Evolutionary conservation across 805 yeast species (phyloP).

Genomic region (Yarrowia sp.): DNA sequence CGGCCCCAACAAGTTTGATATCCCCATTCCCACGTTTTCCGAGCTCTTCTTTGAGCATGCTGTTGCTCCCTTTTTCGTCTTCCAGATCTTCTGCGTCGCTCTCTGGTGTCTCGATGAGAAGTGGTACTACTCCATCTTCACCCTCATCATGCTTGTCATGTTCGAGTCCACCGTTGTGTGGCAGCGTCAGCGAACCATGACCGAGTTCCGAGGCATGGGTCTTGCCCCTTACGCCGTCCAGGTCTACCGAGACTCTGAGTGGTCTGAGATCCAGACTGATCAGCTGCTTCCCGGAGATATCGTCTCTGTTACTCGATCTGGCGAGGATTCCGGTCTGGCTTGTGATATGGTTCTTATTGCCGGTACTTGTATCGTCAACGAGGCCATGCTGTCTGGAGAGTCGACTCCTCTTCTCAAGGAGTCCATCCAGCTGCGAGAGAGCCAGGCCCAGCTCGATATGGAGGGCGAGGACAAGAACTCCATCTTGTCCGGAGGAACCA

Average conservation of each 20-base stretch:
- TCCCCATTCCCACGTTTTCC: constrained; percentile 87
- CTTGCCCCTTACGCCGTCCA: constrained; percentile 82
- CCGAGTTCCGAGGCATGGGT: constrained; percentile 96
- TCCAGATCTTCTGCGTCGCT: constrained; percentile 93
- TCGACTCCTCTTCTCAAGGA: constrained; percentile 95
- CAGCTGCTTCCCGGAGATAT: constrained; percentile 85
- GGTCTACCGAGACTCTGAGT: constrained; percentile 65
- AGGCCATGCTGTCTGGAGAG: constrained; percentile 98
- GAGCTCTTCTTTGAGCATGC: constrained; percentile 97
- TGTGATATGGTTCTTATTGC: constrained; percentile 84
- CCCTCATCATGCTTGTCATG: constrained; percentile 84
- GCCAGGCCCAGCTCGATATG: constrained; percentile 60
- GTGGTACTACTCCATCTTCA: constrained; percentile 93
- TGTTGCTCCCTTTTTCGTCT: constrained; percentile 95
- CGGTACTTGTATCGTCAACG: constrained; percentile 94
- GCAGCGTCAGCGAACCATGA: constrained; percentile 92
- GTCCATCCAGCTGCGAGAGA: constrained; percentile 80
- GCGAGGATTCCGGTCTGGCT: constrained; percentile 88
- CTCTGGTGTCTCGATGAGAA: constrained; percentile 95
- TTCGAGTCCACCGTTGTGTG: constrained; percentile 93
- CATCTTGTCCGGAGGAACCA: constrained; percentile 90
- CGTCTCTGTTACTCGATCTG: constrained; percentile 82
- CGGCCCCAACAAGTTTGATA: constrained; percentile 87
- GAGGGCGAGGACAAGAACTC: constrained; percentile 89
- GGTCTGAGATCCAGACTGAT: constrained; percentile 69